Evolutionary conservation across 2,329 filamentous ascomycete species (phyloP).

Genomic region (Cyphellophora attinorum): DNA sequence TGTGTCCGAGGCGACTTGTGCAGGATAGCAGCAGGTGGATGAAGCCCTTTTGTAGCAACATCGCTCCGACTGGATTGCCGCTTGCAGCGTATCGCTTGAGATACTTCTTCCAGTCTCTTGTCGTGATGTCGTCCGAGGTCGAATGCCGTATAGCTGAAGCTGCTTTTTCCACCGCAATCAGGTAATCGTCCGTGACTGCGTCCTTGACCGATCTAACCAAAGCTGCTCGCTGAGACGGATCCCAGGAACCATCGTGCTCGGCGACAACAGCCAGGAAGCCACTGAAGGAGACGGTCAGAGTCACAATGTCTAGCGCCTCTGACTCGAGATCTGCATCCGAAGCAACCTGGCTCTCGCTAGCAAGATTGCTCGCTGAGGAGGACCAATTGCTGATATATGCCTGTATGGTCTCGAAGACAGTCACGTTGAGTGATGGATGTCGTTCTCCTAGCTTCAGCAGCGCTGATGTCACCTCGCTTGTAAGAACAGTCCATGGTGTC

Average conservation of each 20-base stretch:
- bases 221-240: constrained; percentile 58
- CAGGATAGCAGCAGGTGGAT: constrained; percentile 74
- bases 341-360: constrained; percentile 47
- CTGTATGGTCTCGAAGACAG: constrained; percentile 57
- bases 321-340: constrained; percentile 41
- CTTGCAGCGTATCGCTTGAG: constrained; percentile 70
- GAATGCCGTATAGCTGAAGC: constrained; percentile 84
- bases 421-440: constrained; percentile 58
- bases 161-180: constrained; percentile 78
- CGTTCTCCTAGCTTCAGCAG: constrained; percentile 71
- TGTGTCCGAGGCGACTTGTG: constrained; percentile 61
- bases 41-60: constrained; percentile 82
- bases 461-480: constrained; percentile 68
- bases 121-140: constrained; percentile 51
- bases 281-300: constrained; percentile 72
- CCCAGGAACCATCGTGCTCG: constrained; percentile 73
- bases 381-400: constrained; percentile 65
- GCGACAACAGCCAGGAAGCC: constrained; percentile 82
- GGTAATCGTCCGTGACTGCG: constrained; percentile 73
- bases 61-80: constrained; percentile 76
- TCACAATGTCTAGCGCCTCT: constrained; percentile 58
- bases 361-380: constrained; percentile 47
- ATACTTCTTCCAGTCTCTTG: constrained; percentile 82
- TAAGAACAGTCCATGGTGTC: constrained; percentile 78
- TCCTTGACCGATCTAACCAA: constrained; percentile 62